Percentiles rank a stretch among this genome's conserved stretches.
Conservation (phyloP, 1,284 basidiomycete species). For the Fomitopsis betulina region DNA sequence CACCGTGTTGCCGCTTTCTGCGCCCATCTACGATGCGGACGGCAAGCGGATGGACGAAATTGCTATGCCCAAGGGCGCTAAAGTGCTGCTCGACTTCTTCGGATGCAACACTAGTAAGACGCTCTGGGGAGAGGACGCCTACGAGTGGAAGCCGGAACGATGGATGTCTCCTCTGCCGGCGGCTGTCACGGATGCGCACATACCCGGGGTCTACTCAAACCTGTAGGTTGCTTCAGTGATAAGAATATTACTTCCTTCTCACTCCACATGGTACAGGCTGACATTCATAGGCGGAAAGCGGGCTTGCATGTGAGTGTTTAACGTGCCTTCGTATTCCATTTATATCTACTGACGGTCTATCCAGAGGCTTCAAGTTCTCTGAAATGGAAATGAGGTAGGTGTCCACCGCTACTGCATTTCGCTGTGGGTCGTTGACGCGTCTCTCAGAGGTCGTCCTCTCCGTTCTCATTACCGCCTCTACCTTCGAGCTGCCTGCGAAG, state of each 20-base stretch:
- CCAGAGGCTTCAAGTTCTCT: slow-evolving; percentile 2
- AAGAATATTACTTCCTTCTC: not conserved
- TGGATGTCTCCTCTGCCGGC: slow-evolving; percentile 14
- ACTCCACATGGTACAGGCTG: not conserved
- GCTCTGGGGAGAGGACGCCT: slow-evolving; percentile 19
- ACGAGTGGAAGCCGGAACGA: slow-evolving; percentile 20
- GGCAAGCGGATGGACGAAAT: slow-evolving; percentile 13
- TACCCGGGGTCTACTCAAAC: slow-evolving; percentile 17
- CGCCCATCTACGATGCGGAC: slow-evolving; percentile 10
- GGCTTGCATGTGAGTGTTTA: slow-evolving; percentile 1
- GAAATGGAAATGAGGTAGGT: slow-evolving; percentile 4
- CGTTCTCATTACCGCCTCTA: slow-evolving; percentile 9
- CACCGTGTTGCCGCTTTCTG: slow-evolving; percentile 9
- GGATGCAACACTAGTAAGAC: slow-evolving; percentile 14
- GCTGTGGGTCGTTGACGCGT: no score
- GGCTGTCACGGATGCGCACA: slow-evolving; percentile 8
- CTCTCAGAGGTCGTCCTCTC: slow-evolving; percentile 10
- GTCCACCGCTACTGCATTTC: not conserved
- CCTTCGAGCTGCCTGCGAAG: slow-evolving; percentile 9
- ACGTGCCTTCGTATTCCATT: not conserved
- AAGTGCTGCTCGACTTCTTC: slow-evolving; percentile 11
- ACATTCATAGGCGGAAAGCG: slow-evolving; percentile 2
- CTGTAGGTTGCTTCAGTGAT: slow-evolving; percentile 10
- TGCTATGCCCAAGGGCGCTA: slow-evolving; percentile 9
- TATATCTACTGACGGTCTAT: not conserved